Evolutionary conservation across 495 filamentous ascomycete genomes (phyloP), one percentile per base, ranked within the genome.

Genomic region (Hyaloscypha finlandica): DNA sequence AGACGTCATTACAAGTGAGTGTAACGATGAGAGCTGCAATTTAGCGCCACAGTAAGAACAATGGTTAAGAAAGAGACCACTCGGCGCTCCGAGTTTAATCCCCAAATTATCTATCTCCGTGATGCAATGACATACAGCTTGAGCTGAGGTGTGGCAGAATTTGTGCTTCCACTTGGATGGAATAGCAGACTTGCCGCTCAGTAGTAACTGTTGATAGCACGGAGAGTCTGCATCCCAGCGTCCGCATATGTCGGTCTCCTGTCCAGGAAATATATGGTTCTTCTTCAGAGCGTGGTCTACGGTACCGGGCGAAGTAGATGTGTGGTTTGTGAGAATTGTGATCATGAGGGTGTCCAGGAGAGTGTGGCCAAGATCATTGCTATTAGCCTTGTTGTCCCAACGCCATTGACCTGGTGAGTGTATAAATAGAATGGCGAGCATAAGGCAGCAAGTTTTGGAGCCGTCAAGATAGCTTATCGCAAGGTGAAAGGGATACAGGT

Each of bases 211-310:
- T 11, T 74, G 72, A 51, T 76, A 61, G 53, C 75, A 78, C 33
- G 74, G 71, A 9, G 77, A 78, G 59, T 80, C 77, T 8, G 76
- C 76, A 59, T 80, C 77, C 77, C 77, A 80, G 66, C 79, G 68
- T 19, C 79, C 79, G 59, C 77, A 80, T 12, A 77, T 74, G 59
- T 78, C 77, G 2, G 77, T 69, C 45, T 80, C 75, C 63, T 80
- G 73, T 25, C 77, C 78, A 12, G 74, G 52, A 57, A 74, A 80
- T 45, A 69, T 66, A 30, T 70, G 74, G n/a, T 80, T 77, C 11
- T 82, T 79, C 29, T 78, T 77, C 61, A 84, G 83, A 1, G 74
- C 73, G 66, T 81, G 80, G 70, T 85, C 84, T n/a, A 83, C 70
- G 5, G 71, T 55, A 35, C 59, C 60, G 30, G 75, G 79, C 4